Conservation (phyloP, 768 basidiomycete genomes). For the Tylopilus vinaceipallidus region DNA sequence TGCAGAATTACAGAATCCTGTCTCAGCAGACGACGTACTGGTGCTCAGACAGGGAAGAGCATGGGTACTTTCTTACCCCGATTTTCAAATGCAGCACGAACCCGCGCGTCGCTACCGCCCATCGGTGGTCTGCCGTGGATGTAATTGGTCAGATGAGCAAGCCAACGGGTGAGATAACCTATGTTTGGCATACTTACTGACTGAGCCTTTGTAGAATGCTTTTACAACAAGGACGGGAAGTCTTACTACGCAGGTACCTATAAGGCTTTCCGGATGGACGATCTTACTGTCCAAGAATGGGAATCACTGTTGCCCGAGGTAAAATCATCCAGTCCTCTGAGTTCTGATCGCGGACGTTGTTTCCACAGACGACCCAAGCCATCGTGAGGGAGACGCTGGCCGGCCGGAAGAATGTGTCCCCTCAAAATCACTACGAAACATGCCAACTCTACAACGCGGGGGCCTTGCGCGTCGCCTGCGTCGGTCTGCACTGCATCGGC, state of each 20-base stretch:
- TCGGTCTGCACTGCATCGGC: slow-evolving; percentile 74
- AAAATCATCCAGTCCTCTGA: slow-evolving; percentile 2
- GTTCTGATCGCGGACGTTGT: slow-evolving; percentile 7
- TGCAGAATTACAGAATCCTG: slow-evolving; percentile 65
- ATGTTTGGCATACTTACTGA: background rate
- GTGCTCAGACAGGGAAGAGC: slow-evolving; percentile 82
- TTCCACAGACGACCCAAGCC: slow-evolving; percentile 55
- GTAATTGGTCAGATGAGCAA: slow-evolving; percentile 55
- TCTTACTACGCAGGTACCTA: slow-evolving; percentile 88
- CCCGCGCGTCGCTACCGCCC: slow-evolving; percentile 71
- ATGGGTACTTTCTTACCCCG: slow-evolving; percentile 74
- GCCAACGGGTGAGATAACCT: slow-evolving; percentile 51
- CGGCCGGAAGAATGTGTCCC: slow-evolving; percentile 71
- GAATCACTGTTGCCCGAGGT: slow-evolving; percentile 65
- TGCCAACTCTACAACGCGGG: slow-evolving; percentile 70
- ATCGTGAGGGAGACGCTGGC: slow-evolving; percentile 72
- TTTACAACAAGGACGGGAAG: slow-evolving; percentile 75
- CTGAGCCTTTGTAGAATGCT: slow-evolving; percentile 55
- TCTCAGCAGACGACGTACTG: slow-evolving; percentile 68
- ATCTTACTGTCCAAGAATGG: slow-evolving; percentile 69
- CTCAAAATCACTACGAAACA: slow-evolving; percentile 75
- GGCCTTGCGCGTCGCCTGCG: slow-evolving; percentile 69
- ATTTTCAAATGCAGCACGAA: slow-evolving; percentile 78
- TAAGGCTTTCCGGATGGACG: slow-evolving; percentile 60
- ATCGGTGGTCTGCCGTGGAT: slow-evolving; percentile 70